phyloP scores from a whole-genome alignment of 2,329 filamentous ascomycete species.

The Clarireedia paspali region DNA sequence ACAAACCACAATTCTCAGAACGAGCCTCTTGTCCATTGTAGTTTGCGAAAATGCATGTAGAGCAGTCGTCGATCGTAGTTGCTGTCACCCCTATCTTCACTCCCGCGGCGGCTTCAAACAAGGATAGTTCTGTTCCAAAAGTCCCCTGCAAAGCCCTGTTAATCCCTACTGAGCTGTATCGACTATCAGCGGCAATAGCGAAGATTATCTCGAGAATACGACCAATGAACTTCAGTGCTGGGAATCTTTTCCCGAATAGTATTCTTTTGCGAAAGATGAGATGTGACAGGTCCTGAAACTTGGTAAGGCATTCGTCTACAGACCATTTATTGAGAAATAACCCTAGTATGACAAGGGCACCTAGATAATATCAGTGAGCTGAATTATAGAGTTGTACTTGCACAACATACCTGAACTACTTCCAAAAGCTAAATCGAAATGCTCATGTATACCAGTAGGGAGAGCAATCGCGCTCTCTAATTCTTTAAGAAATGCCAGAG shows the following conservation, averaged over 20 bases:
- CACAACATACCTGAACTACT: slow-evolving; percentile 12
- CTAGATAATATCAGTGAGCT: background rate
- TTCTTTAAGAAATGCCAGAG: slow-evolving; percentile 7
- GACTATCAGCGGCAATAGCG: background rate
- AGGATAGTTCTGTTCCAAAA: background rate
- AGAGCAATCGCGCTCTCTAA: slow-evolving; percentile 5
- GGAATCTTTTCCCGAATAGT: background rate
- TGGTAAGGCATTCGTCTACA: slow-evolving; percentile 9
- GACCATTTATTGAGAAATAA: slow-evolving; percentile 11
- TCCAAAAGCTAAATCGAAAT: slow-evolving; percentile 14
- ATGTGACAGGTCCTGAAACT: slow-evolving; percentile 6
- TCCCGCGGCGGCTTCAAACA: background rate
- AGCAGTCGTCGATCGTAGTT: background rate
- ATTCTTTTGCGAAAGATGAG: slow-evolving; percentile 6
- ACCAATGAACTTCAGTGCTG: background rate
- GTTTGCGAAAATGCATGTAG: background rate
- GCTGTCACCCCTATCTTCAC: background rate
- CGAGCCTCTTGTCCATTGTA: background rate
- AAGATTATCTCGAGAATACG: background rate
- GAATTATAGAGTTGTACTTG: background rate
- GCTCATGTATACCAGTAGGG: slow-evolving; percentile 9
- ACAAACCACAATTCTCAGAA: background rate
- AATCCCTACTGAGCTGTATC: background rate
- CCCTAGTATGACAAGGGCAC: slow-evolving; percentile 8
- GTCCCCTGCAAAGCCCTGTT: background rate